Conservation (phyloP, 257 asterid species). For the Nicotiana undulata region DNA sequence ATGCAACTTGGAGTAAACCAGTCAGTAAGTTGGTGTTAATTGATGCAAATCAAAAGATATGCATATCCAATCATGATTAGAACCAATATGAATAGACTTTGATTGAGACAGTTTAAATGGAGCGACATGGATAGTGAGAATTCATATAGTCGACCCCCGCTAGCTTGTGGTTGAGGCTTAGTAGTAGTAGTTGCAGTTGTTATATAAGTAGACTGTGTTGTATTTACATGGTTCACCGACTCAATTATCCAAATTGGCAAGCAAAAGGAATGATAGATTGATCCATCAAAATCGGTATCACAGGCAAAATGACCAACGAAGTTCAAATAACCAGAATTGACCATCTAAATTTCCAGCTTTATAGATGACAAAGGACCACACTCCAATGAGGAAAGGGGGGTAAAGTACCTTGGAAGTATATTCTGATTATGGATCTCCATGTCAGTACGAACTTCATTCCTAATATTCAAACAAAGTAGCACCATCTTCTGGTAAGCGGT, state of each 20-base stretch:
- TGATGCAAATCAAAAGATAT: too few relatives aligned
- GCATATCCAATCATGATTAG: too few relatives aligned
- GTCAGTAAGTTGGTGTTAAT: neutral
- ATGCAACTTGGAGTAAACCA: neutral
- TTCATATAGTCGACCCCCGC: neutral
- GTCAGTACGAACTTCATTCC: slow-evolving; percentile 73
- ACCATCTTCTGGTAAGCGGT: slow-evolving; percentile 78
- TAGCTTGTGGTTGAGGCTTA: neutral
- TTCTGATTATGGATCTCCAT: slow-evolving; percentile 68
- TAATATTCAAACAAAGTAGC: slow-evolving; percentile 52
- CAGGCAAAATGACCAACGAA: neutral
- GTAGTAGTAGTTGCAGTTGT: neutral
- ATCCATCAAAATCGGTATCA: neutral
- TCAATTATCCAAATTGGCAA: neutral
- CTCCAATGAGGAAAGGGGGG: neutral
- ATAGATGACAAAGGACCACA: slow-evolving; percentile 1
- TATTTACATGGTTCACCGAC: too few relatives aligned
- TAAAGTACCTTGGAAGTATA: slow-evolving; percentile 71
- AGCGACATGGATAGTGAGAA: neutral
- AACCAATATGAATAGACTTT: neutral
- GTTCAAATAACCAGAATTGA: neutral
- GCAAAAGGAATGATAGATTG: neutral
- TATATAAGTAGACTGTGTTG: neutral
- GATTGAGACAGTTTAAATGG: neutral
- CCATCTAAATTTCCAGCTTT: neutral